Evolutionary conservation across 1,284 basidiomycete genomes (phyloP), one percentile per base, ranked within the genome.

Genomic region (Cryptococcus maquisensis): DNA sequence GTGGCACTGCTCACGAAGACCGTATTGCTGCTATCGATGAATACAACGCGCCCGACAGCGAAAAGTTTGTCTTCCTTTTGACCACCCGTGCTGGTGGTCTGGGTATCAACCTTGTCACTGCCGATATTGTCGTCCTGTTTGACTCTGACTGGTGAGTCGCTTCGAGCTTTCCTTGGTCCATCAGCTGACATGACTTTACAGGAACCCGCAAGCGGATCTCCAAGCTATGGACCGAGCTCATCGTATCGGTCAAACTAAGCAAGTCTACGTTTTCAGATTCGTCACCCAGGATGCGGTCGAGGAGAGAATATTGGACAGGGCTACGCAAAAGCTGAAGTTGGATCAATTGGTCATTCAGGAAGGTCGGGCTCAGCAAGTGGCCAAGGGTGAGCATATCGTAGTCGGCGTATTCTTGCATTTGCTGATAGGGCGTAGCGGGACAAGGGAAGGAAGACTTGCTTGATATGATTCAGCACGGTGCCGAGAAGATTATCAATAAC

Each of bases 171-270:
- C 42, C 20, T 21, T 12, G 28, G 10, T 32, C 28, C 7, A 32
- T 32, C 28, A 10, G 28, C 28, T 36, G 8, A 21, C 39, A 18
- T 9, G 13, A 7, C 18, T 23, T 36, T 20, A 18, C 62, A 89
- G 87, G 88, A 98, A 98, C 75, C 95, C 96, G 1, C 95, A 99
- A 77, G 95, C 95, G 4, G 96, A 99, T 79, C 75, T 98, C 53
- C 96, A 98, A 74, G 96, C 96, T 6, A 98, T 98, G 96, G 95
- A 98, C 73, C 89, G 95, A 62, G 95, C 95, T 0, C 95, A 98
- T 78, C 90, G 95, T 64, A 98, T 98, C 60, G 95, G 95, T 2
- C 96, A 98, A 78, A 98, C 90, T 48, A 98, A 98, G 77, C 95
- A 98, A 76, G 95, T 98, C 18, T 96, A 95, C 68, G 96, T 98